Evolutionary conservation across 331 rosid genomes (phyloP).

Genomic region (Stylosanthes scabra): DNA sequence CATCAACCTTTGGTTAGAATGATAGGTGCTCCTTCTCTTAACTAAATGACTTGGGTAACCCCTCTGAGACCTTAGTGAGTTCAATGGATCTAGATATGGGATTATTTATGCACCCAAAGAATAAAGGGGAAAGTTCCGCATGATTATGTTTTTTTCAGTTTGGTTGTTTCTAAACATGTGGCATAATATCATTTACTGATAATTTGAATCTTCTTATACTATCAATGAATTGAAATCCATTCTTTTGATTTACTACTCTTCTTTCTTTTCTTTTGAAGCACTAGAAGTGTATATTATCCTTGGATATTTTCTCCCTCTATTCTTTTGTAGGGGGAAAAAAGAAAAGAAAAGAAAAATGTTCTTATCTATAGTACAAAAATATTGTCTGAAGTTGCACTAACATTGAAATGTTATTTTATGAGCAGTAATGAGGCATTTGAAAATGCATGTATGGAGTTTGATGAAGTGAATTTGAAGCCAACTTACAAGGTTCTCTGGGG

Average conservation of each 20-base stretch:
- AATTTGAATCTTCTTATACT: conserved; percentile 3
- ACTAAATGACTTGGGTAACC: too few relatives aligned
- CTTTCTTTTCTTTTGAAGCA: neutral
- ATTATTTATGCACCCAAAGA: too few relatives aligned
- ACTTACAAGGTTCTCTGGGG: conserved; percentile 97
- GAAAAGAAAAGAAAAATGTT: neutral
- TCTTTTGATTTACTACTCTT: neutral
- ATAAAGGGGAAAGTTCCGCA: neutral
- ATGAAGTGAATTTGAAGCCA: conserved; percentile 94
- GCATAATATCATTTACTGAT: conserved; percentile 12
- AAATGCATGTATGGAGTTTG: conserved; percentile 98
- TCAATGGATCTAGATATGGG: too few relatives aligned
- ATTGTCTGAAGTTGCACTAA: conserved; percentile 35
- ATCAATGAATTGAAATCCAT: conserved; percentile 8
- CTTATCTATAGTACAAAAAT: conserved; percentile 3
- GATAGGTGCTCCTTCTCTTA: too few relatives aligned
- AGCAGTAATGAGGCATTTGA: conserved; percentile 85
- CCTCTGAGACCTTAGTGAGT: too few relatives aligned
- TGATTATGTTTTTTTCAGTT: neutral
- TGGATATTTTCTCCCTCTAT: conserved; percentile 1
- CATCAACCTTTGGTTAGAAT: too few relatives aligned
- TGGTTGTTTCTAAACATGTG: conserved; percentile 18
- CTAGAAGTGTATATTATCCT: conserved; percentile 3
- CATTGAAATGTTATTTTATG: conserved; percentile 40
- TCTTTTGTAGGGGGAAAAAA: neutral